Evolutionary conservation across 1,284 basidiomycete species (phyloP).

Genomic region (Psilocybe mexicana): DNA sequence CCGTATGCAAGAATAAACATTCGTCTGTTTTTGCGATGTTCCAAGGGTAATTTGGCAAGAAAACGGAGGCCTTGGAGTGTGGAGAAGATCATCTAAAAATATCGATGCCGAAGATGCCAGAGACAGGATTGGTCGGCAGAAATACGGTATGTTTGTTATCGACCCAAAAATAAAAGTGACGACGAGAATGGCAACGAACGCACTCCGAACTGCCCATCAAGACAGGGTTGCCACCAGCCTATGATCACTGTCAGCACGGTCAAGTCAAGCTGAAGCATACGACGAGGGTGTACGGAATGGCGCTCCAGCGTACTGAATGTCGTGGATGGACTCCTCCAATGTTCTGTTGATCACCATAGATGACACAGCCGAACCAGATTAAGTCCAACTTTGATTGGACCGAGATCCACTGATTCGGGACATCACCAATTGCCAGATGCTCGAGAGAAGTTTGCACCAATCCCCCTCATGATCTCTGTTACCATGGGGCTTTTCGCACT

Average conservation of each 20-base stretch:
- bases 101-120: background rate
- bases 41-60: background rate
- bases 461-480: constrained; percentile 27
- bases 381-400: constrained; percentile 11
- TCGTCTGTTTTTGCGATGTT: background rate
- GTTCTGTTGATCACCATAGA: background rate
- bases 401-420: constrained; percentile 17
- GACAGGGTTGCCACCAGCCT: constrained; percentile 1
- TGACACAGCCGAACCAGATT: constrained; percentile 6
- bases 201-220: constrained; percentile 22
- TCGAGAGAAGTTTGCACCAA: constrained; percentile 1
- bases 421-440: constrained; percentile 18
- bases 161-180: constrained; percentile 9
- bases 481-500: constrained; percentile 29
- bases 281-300: background rate
- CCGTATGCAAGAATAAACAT: background rate
- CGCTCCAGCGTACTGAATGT: background rate
- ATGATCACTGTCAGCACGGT: constrained; percentile 8
- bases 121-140: background rate
- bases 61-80: background rate
- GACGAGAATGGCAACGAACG: constrained; percentile 13
- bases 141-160: constrained; percentile 1
- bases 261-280: constrained; percentile 9
- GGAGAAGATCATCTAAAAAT: background rate
- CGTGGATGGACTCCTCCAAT: background rate